phyloP scores from a whole-genome alignment of 768 basidiomycete species.

The Saitozyma podzolica region DNA sequence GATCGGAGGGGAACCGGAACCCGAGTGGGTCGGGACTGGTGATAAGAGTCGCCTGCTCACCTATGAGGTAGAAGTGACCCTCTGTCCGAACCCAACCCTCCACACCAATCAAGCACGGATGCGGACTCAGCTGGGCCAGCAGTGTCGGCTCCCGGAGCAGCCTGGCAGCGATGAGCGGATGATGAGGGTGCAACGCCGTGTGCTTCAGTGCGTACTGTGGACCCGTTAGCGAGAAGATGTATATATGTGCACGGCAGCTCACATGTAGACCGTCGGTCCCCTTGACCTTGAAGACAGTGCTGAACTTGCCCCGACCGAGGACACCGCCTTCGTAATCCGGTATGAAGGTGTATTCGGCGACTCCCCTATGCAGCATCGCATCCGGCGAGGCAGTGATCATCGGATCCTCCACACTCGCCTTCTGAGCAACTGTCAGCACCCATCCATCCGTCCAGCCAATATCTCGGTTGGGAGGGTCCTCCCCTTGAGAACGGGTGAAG shows the following conservation, averaged over 20 bases:
- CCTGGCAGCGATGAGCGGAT: constrained; percentile 55
- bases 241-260: constrained; percentile 12
- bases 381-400: constrained; percentile 44
- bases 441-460: not conserved
- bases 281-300: constrained; percentile 52
- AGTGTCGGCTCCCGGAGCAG: constrained; percentile 55
- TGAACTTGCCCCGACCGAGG: constrained; percentile 56
- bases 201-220: constrained; percentile 56
- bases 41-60: constrained; percentile 20
- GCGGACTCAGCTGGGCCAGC: constrained; percentile 54
- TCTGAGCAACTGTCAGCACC: not conserved
- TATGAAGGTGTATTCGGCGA: constrained; percentile 53
- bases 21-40: too few relatives aligned
- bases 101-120: constrained; percentile 55
- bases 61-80: constrained; percentile 56
- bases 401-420: constrained; percentile 18
- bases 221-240: not conserved
- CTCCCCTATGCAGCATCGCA: constrained; percentile 46
- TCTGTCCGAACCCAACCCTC: constrained; percentile 54
- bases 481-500: not conserved
- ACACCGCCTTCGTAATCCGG: constrained; percentile 20
- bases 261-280: constrained; percentile 49
- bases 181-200: constrained; percentile 55
- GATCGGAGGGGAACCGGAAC: not conserved
- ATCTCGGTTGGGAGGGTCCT: not conserved